These are phyloP conservation scores for Agrocybe praecox DNA, from an alignment of 768 basidiomycete species.

Conservation along the genomic window DNA sequence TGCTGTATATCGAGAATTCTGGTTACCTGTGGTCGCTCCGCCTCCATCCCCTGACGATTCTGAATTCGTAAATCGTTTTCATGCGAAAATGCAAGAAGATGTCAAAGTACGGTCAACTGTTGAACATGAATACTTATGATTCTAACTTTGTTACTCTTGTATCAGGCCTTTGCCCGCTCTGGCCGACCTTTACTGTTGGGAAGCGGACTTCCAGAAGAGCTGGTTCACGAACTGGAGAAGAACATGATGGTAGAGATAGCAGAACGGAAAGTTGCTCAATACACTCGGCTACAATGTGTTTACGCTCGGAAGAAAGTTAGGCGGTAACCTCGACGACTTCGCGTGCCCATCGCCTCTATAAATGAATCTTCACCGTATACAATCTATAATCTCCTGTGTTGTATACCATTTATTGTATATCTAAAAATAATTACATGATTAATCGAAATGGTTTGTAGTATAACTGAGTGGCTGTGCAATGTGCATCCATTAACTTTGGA, in stretches of 20 bases:
- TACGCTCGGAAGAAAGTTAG: slow-evolving; percentile 52
- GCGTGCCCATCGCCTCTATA: neutral
- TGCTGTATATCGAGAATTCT: slow-evolving; percentile 58
- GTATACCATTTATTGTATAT: neutral
- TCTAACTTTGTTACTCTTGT: neutral
- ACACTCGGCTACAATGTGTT: slow-evolving; percentile 60
- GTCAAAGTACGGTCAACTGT: slow-evolving; percentile 42
- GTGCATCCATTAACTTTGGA: neutral
- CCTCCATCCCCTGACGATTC: slow-evolving; percentile 43
- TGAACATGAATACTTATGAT: neutral
- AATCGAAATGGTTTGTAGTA: too few species aligned
- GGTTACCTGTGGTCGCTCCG: slow-evolving; percentile 58
- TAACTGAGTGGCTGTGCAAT: neutral
- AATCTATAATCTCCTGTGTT: neutral
- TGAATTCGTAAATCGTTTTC: slow-evolving; percentile 36
- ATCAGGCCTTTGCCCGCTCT: slow-evolving; percentile 64
- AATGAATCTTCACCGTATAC: neutral
- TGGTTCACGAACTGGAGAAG: slow-evolving; percentile 55
- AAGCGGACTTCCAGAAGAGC: slow-evolving; percentile 54
- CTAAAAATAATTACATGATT: neutral
- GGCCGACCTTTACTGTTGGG: slow-evolving; percentile 71
- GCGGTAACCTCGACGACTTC: neutral
- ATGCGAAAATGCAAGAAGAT: slow-evolving; percentile 57
- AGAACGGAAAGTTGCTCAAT: slow-evolving; percentile 46
- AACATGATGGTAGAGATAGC: slow-evolving; percentile 55